Evolutionary conservation across 768 basidiomycete genomes (phyloP).

Genomic region (Paxillus involutus): DNA sequence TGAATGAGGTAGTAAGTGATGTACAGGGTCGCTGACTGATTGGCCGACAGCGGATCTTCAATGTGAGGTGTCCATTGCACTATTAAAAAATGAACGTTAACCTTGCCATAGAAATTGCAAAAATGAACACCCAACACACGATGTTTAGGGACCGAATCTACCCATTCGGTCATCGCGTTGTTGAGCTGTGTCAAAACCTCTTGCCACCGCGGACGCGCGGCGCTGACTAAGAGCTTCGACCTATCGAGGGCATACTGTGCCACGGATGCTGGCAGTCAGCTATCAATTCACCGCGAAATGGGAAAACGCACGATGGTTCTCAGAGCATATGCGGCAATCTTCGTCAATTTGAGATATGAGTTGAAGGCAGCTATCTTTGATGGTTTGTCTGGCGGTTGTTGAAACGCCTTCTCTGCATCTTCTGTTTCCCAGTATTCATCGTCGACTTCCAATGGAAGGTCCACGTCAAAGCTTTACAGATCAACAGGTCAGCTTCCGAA

Average conservation of each 20-base stretch:
- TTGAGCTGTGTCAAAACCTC: conserved; percentile 68
- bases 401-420: conserved; percentile 52
- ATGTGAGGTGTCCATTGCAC: conserved; percentile 61
- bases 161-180: conserved; percentile 70
- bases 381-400: conserved; percentile 64
- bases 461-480: conserved; percentile 72
- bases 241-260: conserved; percentile 72
- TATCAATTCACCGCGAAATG: not conserved
- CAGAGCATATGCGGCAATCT: conserved; percentile 67
- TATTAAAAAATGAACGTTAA: conserved; percentile 19
- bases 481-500: conserved; percentile 4
- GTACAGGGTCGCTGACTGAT: conserved; percentile 58
- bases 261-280: conserved; percentile 2
- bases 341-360: conserved; percentile 60
- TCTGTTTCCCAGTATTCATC: conserved; percentile 73
- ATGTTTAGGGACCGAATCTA: conserved; percentile 65
- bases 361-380: conserved; percentile 62
- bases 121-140: conserved; percentile 38
- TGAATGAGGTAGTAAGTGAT: conserved; percentile 59
- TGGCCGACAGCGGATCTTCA: conserved; percentile 46
- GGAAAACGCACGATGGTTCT: conserved; percentile 59
- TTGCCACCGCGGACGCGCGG: conserved; percentile 52
- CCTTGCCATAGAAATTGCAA: not conserved
- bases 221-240: conserved; percentile 52
- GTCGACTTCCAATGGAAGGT: conserved; percentile 80